Base-by-base conservation (phyloP, 192 early-diverging fungal genomes). In the Backusella mclennaniae region DNA sequence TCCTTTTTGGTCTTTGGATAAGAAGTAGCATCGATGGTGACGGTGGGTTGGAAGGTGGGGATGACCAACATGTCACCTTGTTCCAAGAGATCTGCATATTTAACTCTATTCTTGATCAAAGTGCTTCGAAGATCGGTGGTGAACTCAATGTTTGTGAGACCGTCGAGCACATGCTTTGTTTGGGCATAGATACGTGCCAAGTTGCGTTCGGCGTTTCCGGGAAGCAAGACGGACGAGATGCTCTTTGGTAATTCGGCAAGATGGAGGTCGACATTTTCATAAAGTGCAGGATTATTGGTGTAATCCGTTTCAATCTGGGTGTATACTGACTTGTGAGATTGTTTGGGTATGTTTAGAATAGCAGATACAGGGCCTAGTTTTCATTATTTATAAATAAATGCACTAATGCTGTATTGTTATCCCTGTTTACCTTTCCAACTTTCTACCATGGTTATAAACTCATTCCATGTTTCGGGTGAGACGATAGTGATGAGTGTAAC, bases 361-460 rank as follows among this genome's bases (percentile, higher is more conserved):
- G 82, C 89, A 3, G 89, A 88, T 31, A 90, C 85, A 7, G 89
- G 89, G 14, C 87, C 89, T 88, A 73, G 35, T 17, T 49, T 9
- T 31, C 35, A 19, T 73, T 44, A 42, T 23, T 41, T 42, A 23
- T 36, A 38, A 73, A n/a, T 31, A 38, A 46, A 39, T 33, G 33
- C 38, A 39, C 7, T 3, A 11, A 1, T 39, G 8, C 38, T 11
- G 38, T 33, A 33, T 39, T 39, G 38, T 3, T 39, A 12, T 39
- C 9, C 38, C 38, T 35, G 8, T 31, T 76, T 75, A 88, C 88
- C 88, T 78, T 84, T 76, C 79, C 86, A 90, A 38, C 71, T 73
- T 46, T 88, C 83, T 35, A 84, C 84, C 52, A 90, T 73, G 31
- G 71, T 67, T 15, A 66, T 72, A 41, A 90, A 66, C 17, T 85